Evolutionary conservation across 306 rosid genomes (phyloP).

Genomic region (Hippophae gyantsensis): DNA sequence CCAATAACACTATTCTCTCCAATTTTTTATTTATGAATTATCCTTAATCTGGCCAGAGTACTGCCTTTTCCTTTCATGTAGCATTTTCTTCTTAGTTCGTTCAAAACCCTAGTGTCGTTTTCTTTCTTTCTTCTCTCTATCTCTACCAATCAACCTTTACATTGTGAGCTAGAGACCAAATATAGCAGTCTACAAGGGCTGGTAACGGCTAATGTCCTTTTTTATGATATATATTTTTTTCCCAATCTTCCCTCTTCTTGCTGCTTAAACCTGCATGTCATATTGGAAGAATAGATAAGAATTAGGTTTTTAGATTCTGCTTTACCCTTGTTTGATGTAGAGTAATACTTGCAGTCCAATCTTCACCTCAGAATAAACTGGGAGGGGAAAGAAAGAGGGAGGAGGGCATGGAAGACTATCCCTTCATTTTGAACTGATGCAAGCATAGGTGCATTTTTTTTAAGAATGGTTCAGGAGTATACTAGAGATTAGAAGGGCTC

Average conservation of each 20-base stretch:
- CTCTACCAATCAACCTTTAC: too few relatives aligned
- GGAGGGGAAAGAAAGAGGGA: background rate
- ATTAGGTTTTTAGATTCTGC: background rate
- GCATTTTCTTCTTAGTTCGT: too few relatives aligned
- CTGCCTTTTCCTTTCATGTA: too few relatives aligned
- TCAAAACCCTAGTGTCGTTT: background rate
- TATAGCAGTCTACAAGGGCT: too few relatives aligned
- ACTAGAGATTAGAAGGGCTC: too few relatives aligned
- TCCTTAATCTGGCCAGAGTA: background rate
- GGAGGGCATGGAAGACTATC: background rate
- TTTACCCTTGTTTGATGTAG: background rate
- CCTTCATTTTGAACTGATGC: background rate
- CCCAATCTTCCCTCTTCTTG: slow-evolving; percentile 1
- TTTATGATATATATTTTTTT: too few relatives aligned
- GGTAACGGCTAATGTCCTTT: too few relatives aligned
- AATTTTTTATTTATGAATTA: background rate
- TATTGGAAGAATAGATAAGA: background rate
- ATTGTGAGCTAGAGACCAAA: too few relatives aligned
- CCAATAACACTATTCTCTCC: background rate
- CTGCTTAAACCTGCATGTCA: background rate
- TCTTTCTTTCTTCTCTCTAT: background rate
- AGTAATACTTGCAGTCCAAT: background rate
- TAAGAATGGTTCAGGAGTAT: too few relatives aligned
- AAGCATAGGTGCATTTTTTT: background rate
- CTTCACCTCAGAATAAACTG: background rate